phyloP scores from a whole-genome alignment of 164 flowering plant species.

The Sextonia rubra region DNA sequence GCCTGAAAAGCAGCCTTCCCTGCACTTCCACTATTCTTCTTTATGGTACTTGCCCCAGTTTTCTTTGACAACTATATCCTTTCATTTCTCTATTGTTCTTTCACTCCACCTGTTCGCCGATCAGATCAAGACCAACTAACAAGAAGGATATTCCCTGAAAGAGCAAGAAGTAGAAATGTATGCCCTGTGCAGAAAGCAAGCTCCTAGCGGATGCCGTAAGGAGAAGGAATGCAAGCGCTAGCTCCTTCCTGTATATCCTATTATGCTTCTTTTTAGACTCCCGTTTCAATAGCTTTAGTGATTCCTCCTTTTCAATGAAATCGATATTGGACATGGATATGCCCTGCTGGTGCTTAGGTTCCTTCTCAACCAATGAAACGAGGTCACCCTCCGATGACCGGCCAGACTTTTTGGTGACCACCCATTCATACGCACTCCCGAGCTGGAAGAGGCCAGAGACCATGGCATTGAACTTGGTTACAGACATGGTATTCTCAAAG shows the following conservation, averaged over 20 bases:
- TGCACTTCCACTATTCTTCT: background rate
- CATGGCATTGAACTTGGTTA: constrained; percentile 98
- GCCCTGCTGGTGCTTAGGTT: background rate
- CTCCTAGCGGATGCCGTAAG: constrained; percentile 91
- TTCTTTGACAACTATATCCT: background rate
- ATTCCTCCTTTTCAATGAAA: constrained; percentile 41
- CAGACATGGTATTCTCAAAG: constrained; percentile 98
- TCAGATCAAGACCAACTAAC: constrained; percentile 90
- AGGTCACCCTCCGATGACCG: constrained; percentile 96
- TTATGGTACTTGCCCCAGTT: constrained; percentile 2
- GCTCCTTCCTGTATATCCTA: constrained; percentile 82
- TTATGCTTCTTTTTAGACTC: constrained; percentile 71
- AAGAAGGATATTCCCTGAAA: constrained; percentile 93
- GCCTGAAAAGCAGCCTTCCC: constrained; percentile 9
- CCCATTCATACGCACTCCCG: constrained; percentile 98
- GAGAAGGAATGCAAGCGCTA: constrained; percentile 83
- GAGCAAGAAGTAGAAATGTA: constrained; percentile 95
- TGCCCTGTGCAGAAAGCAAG: constrained; percentile 89
- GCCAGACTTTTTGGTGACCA: constrained; percentile 96
- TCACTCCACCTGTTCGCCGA: constrained; percentile 87
- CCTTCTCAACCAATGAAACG: background rate
- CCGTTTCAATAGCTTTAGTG: constrained; percentile 21
- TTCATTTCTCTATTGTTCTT: background rate
- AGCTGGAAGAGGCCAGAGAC: constrained; percentile 94
- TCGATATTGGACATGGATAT: constrained; percentile 8